Evolutionary conservation across 2,329 filamentous ascomycete genomes (phyloP).

Genomic region (Trichoderma koningii): DNA sequence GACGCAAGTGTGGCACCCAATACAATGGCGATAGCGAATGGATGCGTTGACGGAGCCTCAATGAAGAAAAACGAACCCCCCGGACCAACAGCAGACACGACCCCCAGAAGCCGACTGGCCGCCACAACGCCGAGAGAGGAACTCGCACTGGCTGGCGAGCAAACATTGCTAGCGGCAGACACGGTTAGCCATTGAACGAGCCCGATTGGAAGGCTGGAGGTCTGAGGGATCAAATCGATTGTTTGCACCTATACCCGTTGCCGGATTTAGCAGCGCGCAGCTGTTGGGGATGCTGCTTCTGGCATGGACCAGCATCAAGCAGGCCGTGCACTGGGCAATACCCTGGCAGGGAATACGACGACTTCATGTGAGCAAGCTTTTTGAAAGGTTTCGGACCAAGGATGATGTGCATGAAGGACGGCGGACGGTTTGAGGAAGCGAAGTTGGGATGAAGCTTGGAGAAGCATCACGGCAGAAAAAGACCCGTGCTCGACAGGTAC

Average conservation of each 20-base stretch:
- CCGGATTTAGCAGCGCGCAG: neutral
- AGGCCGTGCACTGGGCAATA: neutral
- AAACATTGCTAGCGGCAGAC: neutral
- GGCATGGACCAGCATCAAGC: neutral
- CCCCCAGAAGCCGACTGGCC: neutral
- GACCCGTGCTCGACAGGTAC: neutral
- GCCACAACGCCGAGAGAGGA: neutral
- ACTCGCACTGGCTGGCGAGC: neutral
- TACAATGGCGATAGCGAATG: neutral
- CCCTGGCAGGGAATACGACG: neutral
- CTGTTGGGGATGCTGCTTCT: neutral
- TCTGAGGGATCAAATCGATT: neutral
- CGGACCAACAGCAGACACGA: slow-evolving; percentile 3
- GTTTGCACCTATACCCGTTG: neutral
- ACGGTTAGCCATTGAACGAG: neutral
- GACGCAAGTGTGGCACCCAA: neutral
- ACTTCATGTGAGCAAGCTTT: neutral
- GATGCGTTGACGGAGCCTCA: neutral
- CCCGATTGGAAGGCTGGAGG: neutral
- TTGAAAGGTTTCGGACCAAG: neutral
- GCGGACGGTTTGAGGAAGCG: neutral
- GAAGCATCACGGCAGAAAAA: neutral
- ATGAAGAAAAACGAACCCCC: neutral
- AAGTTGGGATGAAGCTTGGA: neutral
- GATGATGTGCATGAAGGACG: slow-evolving; percentile 11